Base-by-base conservation (phyloP, 768 basidiomycete genomes). In the Tricholoma bakamatsutake region DNA sequence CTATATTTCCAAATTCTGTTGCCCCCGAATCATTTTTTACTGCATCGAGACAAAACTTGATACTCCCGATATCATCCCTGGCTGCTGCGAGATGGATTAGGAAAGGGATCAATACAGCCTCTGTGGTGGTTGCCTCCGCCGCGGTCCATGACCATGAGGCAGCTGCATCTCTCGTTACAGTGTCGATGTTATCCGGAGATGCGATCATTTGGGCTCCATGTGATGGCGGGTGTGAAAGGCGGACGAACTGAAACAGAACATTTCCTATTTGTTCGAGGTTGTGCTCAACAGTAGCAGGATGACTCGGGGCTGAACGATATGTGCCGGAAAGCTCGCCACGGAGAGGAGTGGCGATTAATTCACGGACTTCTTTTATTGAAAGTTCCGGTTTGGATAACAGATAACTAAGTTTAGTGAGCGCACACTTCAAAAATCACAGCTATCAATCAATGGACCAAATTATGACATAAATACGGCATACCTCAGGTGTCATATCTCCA, bases 401-500 rank as follows among this genome's bases (percentile, higher is more conserved):
- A 65, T 97, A 98, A 46, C 88, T 81, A 13, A 98, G 78, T 72
- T 98, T 98, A 12, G 92, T 80, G 17, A 97, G 80, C 1, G 94
- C 94, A 57, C 91, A 92, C 93, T 95, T 42, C 13, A 3, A 17
- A 7, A 55, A 31, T 17, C 33, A 33, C 51, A n/a, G 43, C 30
- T 27, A 54, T 40, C 30, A 50, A 43, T 40, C 30, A 49, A 43
- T 21, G 18, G 24, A 39, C 30, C 13, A n/a, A 8, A 27, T 8
- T 30, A 37, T 10, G 8, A 30, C 55, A 53, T 24, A 11, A 47
- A 4, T 30, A 30, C 54, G 17, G 57, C 64, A 5, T 57, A 90
- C 91, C 81, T 96, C 93, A n/a, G 93, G 90, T 1, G 94, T 97
- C 93, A 96, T 95, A 68, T 97, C 94, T 27, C 82, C 83, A 5